A percentile compares a stretch with the other conserved stretches of the same genome.
These are phyloP conservation scores for Chenopodium berlandieri DNA, from an alignment of 148 eudicot species.

Conservation along the genomic window DNA sequence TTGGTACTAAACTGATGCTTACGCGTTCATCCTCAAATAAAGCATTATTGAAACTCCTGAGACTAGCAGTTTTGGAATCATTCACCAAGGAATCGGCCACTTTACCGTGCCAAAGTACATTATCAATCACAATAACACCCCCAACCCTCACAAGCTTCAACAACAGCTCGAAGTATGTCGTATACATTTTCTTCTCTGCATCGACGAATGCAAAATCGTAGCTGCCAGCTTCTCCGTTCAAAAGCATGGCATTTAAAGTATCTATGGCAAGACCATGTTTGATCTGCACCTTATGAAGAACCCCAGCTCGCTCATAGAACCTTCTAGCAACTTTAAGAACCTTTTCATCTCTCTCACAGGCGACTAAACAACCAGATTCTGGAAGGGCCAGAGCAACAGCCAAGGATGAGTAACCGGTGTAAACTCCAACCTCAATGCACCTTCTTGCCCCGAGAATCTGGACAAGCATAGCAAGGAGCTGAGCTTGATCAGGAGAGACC, in stretches of 20 bases:
- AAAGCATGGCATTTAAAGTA: slow-evolving; percentile 58
- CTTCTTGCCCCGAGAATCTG: slow-evolving; percentile 75
- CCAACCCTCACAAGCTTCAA: slow-evolving; percentile 87
- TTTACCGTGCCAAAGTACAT: slow-evolving; percentile 95
- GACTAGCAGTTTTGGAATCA: slow-evolving; percentile 66
- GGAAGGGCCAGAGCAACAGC: slow-evolving; percentile 92
- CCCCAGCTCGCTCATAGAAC: slow-evolving; percentile 86
- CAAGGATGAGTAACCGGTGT: slow-evolving; percentile 82
- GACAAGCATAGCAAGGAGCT: slow-evolving; percentile 89
- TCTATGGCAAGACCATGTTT: slow-evolving; percentile 75
- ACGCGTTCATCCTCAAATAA: slow-evolving; percentile 74
- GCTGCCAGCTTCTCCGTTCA: slow-evolving; percentile 76
- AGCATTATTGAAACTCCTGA: slow-evolving; percentile 66
- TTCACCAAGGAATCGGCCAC: slow-evolving; percentile 81
- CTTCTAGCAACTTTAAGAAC: slow-evolving; percentile 71
- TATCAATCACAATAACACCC: slow-evolving; percentile 83
- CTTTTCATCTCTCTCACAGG: slow-evolving; percentile 76
- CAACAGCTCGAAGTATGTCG: slow-evolving; percentile 74
- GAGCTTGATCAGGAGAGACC: slow-evolving; percentile 98
- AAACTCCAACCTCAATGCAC: slow-evolving; percentile 96
- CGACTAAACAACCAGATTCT: slow-evolving; percentile 75
- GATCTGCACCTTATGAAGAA: slow-evolving; percentile 75
- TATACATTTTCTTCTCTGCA: slow-evolving; percentile 89
- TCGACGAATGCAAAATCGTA: slow-evolving; percentile 96
- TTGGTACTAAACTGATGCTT: slow-evolving; percentile 84